Evolutionary conservation across 805 yeast species (phyloP).

Genomic region (Jamesozyma hellenica): DNA sequence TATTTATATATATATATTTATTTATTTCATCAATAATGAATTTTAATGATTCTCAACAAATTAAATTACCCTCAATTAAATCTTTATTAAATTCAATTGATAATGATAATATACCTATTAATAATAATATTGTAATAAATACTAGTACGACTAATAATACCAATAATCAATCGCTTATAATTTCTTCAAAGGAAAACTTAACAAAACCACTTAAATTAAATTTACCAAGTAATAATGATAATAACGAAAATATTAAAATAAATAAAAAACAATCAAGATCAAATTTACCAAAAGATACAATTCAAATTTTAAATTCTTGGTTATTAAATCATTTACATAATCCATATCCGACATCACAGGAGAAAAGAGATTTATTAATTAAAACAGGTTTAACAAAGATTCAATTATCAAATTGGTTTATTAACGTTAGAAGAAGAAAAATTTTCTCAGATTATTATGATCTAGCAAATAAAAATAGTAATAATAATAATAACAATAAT

Average conservation of each 20-base stretch:
- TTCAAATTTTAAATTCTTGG: constrained; percentile 65
- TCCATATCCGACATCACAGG: constrained; percentile 78
- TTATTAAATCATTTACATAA: constrained; percentile 61
- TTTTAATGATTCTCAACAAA: background rate
- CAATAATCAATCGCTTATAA: too few relatives aligned
- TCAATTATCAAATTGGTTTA: constrained; percentile 80
- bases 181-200: too few relatives aligned
- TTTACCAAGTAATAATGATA: too few relatives aligned
- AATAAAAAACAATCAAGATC: constrained; percentile 35
- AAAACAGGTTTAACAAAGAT: constrained; percentile 72
- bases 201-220: too few relatives aligned
- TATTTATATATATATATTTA: too few relatives aligned
- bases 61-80: background rate
- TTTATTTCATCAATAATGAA: background rate
- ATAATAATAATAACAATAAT: background rate
- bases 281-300: constrained; percentile 70
- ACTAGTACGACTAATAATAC: background rate
- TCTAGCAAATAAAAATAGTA: constrained; percentile 3
- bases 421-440: constrained; percentile 73
- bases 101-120: background rate
- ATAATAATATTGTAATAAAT: background rate
- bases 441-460: constrained; percentile 33
- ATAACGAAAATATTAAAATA: too few relatives aligned
- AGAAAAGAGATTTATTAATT: constrained; percentile 58
- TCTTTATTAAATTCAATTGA: background rate